Conservation (phyloP, 768 basidiomycete species). For the Lentinula boryana region DNA sequence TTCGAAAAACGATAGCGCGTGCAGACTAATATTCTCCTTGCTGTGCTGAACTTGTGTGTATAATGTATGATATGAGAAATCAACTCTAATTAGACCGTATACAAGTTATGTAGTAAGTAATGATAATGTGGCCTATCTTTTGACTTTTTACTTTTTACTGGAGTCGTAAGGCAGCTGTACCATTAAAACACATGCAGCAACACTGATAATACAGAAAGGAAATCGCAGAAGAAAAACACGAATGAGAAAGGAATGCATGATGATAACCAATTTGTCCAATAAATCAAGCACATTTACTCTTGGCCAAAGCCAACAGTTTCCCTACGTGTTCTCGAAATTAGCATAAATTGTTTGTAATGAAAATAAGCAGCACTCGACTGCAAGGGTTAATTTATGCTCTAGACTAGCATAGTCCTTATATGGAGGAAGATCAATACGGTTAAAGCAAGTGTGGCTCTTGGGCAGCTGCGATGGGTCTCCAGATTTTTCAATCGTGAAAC, state of each 20-base stretch:
- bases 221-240: neutral
- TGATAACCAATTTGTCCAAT: neutral
- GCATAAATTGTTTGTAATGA: constrained; percentile 1
- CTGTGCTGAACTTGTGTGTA: neutral
- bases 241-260: neutral
- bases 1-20: constrained; percentile 53
- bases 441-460: constrained; percentile 97
- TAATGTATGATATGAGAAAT: constrained; percentile 6
- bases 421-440: constrained; percentile 92
- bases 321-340: constrained; percentile 31
- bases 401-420: constrained; percentile 94
- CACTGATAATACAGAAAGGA: neutral
- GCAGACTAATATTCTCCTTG: no score
- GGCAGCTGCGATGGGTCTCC: constrained; percentile 95
- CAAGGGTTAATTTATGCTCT: constrained; percentile 92
- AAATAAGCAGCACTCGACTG: constrained; percentile 50
- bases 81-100: constrained; percentile 5
- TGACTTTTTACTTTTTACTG: no score
- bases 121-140: neutral
- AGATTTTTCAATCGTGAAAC: constrained; percentile 98
- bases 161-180: neutral
- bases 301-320: constrained; percentile 95
- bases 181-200: neutral
- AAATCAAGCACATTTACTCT: constrained; percentile 40
- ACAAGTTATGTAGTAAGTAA: neutral